Conservation (phyloP, 2,329 filamentous ascomycete species). For the Cladorrhinum sp. region DNA sequence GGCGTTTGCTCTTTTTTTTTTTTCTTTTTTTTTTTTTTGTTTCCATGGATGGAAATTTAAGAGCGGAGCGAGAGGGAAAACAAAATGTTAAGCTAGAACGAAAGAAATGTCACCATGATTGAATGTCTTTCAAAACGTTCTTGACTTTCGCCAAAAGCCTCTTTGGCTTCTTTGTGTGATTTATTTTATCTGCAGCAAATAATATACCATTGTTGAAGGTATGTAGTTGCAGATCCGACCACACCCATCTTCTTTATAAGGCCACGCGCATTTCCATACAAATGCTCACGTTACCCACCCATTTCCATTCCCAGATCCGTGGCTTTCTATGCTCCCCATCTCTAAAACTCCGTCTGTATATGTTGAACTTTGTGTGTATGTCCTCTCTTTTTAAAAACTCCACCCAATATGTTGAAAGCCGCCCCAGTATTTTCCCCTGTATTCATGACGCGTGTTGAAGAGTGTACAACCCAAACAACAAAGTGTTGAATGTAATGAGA, state of each 20-base stretch:
- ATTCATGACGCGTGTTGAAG: too few species aligned
- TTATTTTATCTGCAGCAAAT: too few species aligned
- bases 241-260: background rate
- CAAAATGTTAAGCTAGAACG: background rate
- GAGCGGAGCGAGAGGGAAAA: background rate
- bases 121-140: too few species aligned
- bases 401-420: background rate
- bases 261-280: too few species aligned
- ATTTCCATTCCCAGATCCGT: background rate
- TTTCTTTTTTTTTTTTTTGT: background rate
- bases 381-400: background rate
- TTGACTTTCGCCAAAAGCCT: too few species aligned
- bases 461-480: too few species aligned
- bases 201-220: too few species aligned
- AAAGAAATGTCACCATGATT: background rate
- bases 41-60: background rate
- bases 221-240: too few species aligned
- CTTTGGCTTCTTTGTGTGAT: too few species aligned
- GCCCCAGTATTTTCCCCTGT: background rate
- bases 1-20: too few species aligned
- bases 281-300: too few species aligned
- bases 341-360: background rate
- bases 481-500: background rate
- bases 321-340: background rate
- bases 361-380: background rate